phyloP scores from a whole-genome alignment of 805 yeast species.

The Candida hispaniensis region DNA sequence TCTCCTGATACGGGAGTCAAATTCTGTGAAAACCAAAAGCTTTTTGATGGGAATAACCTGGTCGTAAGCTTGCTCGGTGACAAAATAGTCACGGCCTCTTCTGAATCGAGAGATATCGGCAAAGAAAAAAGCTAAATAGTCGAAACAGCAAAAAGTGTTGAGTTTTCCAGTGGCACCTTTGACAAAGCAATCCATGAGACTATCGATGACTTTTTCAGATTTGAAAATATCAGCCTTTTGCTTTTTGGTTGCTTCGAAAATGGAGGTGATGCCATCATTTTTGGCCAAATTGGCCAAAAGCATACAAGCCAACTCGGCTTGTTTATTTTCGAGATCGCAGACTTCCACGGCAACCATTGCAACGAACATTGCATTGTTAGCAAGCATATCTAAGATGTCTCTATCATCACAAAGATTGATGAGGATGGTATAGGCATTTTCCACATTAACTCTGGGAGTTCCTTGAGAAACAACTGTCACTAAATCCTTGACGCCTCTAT shows the following conservation, averaged over 20 bases:
- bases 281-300: slow-evolving; percentile 79
- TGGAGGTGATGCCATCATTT: slow-evolving; percentile 46
- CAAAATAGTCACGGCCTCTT: slow-evolving; percentile 54
- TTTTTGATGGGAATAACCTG: slow-evolving; percentile 70
- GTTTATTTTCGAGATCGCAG: slow-evolving; percentile 46
- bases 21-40: slow-evolving; percentile 70
- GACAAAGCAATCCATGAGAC: slow-evolving; percentile 80
- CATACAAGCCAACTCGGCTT: slow-evolving; percentile 76
- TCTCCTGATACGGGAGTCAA: slow-evolving; percentile 65
- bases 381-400: slow-evolving; percentile 52
- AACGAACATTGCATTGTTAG: slow-evolving; percentile 48
- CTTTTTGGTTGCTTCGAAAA: slow-evolving; percentile 50
- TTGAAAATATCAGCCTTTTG: slow-evolving; percentile 38
- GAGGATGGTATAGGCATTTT: slow-evolving; percentile 56
- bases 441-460: slow-evolving; percentile 20
- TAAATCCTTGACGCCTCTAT: slow-evolving; percentile 61
- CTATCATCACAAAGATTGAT: slow-evolving; percentile 72
- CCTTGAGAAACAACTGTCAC: slow-evolving; percentile 38
- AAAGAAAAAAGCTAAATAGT: slow-evolving; percentile 77
- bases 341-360: slow-evolving; percentile 23
- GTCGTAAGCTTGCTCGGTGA: slow-evolving; percentile 62
- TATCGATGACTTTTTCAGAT: slow-evolving; percentile 45
- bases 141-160: slow-evolving; percentile 64
- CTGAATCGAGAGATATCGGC: slow-evolving; percentile 75
- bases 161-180: slow-evolving; percentile 66